Base-by-base conservation (phyloP, 192 early-diverging fungal species). In the Cetraspora pellucida region DNA sequence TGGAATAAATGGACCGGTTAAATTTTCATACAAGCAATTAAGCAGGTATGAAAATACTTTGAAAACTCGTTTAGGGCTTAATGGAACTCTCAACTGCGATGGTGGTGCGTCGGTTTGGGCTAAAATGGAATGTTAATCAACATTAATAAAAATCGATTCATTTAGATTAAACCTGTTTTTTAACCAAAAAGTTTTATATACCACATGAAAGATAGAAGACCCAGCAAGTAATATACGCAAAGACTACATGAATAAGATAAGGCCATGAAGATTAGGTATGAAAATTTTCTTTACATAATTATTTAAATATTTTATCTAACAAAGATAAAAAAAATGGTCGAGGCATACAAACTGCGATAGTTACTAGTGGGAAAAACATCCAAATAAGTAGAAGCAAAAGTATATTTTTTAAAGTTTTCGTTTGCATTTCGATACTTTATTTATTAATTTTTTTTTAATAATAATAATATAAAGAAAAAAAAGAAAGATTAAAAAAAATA, bases 181-280 rank as follows among this genome's bases (percentile, higher is more conserved):
- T 54, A 27, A 16, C 4, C 0, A 19, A 55, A 17, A 30, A 27
- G 2, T 19, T 25, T 11, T 25, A 55, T 45, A 16, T 52, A 76
- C 74, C 74, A 37, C 65, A 76, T n/a, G 65, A n/a, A n/a, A 76
- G n/a, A 52, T 76, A 76, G 10, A 76, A 76, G 23, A 19, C 30
- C 74, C 74, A 76, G 19, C 58, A 61, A 23, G 66, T 14, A 0
- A 25, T n/a, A 52, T 76, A 76, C 10, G 61, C 30, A 47, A 21
- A 23, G 50, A 65, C 74, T 76, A 49, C 19, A 46, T 21, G 58
- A 47, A 46, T 28, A 0, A 13, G 60, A 10, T 14, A 11, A 46
- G n/a, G n/a, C 3, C 14, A 57, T 44, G 8, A 44, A 19, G 17
- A 16, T 43, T 45, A 23, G 17, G 3, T 13, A 3, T 3, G 14